phyloP scores from a whole-genome alignment of 2,329 filamentous ascomycete species.

The Arthrobotrys sinensis region DNA sequence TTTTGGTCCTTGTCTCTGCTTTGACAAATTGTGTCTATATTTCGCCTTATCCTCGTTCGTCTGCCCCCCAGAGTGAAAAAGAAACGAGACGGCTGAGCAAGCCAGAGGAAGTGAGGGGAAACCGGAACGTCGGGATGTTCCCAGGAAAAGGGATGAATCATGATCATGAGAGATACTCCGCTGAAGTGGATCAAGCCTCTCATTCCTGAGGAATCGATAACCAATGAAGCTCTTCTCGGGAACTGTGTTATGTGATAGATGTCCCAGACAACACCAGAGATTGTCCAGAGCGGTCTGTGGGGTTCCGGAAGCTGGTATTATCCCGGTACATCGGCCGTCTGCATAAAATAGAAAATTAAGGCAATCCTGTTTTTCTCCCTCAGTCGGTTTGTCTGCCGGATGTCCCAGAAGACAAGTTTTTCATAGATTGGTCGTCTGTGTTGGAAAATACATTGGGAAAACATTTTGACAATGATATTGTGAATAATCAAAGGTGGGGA shows the following conservation, averaged over 20 bases:
- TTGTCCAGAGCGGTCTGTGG: conserved; percentile 56
- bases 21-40: conserved; percentile 45
- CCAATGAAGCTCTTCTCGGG: conserved; percentile 29
- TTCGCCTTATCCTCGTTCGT: conserved; percentile 34
- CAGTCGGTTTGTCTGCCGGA: background rate
- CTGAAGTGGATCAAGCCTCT: conserved; percentile 55
- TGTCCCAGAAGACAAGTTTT: background rate
- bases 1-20: conserved; percentile 28
- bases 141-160: conserved; percentile 59
- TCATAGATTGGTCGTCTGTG: background rate
- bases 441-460: conserved; percentile 7
- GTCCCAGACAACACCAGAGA: conserved; percentile 41
- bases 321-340: conserved; percentile 45
- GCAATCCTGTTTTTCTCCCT: background rate
- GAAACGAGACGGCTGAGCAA: conserved; percentile 43
- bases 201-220: conserved; percentile 21
- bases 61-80: conserved; percentile 37
- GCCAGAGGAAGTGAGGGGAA: conserved; percentile 51
- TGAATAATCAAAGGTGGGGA: conserved; percentile 28
- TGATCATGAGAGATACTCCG: conserved; percentile 57
- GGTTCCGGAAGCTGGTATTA: conserved; percentile 44
- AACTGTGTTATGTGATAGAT: conserved; percentile 23
- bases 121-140: conserved; percentile 59
- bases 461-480: conserved; percentile 38
- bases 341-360: conserved; percentile 28